Evolutionary conservation across 805 yeast genomes (phyloP).

Genomic region (Lachancea kluyveri): DNA sequence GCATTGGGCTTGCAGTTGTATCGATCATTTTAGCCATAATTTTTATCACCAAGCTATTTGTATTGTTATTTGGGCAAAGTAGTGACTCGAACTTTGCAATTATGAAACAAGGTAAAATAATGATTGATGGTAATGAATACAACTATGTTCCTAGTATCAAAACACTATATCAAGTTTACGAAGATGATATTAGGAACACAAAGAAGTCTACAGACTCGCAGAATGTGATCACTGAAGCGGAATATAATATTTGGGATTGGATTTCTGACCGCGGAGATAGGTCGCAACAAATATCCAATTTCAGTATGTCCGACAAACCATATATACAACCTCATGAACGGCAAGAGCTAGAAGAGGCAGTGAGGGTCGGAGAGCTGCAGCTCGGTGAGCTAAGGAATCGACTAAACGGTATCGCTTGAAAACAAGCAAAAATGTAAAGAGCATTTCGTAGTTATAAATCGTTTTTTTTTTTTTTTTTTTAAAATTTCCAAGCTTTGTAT

Average conservation of each 20-base stretch:
- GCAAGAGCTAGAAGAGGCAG: conserved; percentile 23
- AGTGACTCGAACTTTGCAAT: conserved; percentile 5
- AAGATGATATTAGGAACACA: conserved; percentile 16
- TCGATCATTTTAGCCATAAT: conserved; percentile 1
- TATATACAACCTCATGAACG: conserved; percentile 11
- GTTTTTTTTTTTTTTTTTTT: too few relatives aligned
- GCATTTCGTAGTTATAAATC: too few relatives aligned
- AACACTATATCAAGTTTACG: conserved; percentile 28
- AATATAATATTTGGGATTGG: conserved; percentile 71
- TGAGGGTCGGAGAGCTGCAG: conserved; percentile 23
- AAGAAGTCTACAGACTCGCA: conserved; percentile 9
- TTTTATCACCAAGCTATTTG: conserved; percentile 8
- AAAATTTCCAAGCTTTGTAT: too few relatives aligned
- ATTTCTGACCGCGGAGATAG: conserved; percentile 38
- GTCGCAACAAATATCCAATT: conserved; percentile 5
- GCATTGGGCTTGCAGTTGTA: conserved; percentile 1
- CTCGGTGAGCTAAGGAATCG: conserved; percentile 19
- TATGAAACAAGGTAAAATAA: conserved; percentile 21
- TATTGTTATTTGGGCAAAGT: conserved; percentile 5
- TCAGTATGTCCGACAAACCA: background rate
- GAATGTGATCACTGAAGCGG: conserved; percentile 38
- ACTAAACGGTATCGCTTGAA: too few relatives aligned
- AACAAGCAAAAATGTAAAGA: too few relatives aligned
- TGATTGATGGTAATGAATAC: conserved; percentile 33
- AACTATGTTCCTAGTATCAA: conserved; percentile 37